A percentile compares a stretch with the other conserved stretches of the same genome.
These are phyloP conservation scores for Ophiostoma sp. DNA, from an alignment of 2,329 filamentous ascomycete species.

Conservation along the genomic window DNA sequence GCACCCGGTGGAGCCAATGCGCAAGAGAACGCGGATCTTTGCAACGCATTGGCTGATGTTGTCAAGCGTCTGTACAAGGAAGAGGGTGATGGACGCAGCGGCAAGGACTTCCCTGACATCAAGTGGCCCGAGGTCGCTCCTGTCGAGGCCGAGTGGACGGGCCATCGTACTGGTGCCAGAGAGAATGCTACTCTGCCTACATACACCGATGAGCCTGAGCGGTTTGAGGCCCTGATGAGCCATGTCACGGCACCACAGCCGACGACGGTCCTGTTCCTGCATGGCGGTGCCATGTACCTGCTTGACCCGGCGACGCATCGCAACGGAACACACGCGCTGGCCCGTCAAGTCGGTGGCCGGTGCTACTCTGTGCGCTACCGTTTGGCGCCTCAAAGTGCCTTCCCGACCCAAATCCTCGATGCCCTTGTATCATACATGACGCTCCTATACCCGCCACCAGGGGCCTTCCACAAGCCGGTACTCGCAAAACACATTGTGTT, in stretches of 20 bases:
- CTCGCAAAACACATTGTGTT: conserved; percentile 62
- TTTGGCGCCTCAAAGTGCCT: conserved; percentile 67
- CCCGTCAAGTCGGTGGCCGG: conserved; percentile 60
- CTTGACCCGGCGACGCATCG: conserved; percentile 66
- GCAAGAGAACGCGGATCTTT: conserved; percentile 43
- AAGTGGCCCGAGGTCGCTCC: conserved; percentile 47
- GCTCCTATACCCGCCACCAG: conserved; percentile 64
- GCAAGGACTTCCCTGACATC: conserved; percentile 27
- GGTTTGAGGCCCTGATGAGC: conserved; percentile 61
- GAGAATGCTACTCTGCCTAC: conserved; percentile 45
- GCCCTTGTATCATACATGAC: conserved; percentile 66
- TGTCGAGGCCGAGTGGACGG: conserved; percentile 71
- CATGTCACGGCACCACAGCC: conserved; percentile 57
- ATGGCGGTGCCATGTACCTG: conserved; percentile 70
- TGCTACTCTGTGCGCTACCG: conserved; percentile 70
- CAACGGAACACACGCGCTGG: conserved; percentile 52
- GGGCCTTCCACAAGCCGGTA: conserved; percentile 61
- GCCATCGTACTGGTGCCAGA: conserved; percentile 54
- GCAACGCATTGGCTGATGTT: conserved; percentile 54
- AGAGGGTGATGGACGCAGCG: conserved; percentile 18
- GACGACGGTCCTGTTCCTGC: conserved; percentile 65
- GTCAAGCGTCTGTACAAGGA: conserved; percentile 37
- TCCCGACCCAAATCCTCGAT: conserved; percentile 69
- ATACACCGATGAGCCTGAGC: conserved; percentile 54
- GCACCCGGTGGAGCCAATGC: conserved; percentile 52